These are phyloP conservation scores for Didymella pomorum DNA, from an alignment of 2,329 filamentous ascomycete genomes.

Conservation along the genomic window DNA sequence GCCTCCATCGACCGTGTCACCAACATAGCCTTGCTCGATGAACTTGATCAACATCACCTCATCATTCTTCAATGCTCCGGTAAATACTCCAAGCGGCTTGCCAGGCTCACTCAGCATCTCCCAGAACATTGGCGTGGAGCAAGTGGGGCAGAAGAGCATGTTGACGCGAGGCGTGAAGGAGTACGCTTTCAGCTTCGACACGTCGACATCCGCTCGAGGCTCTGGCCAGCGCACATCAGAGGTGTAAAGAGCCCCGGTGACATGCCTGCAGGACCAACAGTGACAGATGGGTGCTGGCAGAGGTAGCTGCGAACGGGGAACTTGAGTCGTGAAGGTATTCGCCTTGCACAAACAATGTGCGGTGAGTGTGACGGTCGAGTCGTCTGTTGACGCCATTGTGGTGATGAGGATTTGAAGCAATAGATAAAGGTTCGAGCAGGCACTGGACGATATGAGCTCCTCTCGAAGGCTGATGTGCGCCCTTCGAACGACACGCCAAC, in stretches of 20 bases:
- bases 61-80: constrained; percentile 51
- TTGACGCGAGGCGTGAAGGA: constrained; percentile 47
- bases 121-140: constrained; percentile 57
- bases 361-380: constrained; percentile 37
- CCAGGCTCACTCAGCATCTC: constrained; percentile 29
- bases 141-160: constrained; percentile 56
- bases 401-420: neutral
- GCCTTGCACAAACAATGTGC: constrained; percentile 58
- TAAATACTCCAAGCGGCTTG: constrained; percentile 46
- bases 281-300: constrained; percentile 57
- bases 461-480: neutral
- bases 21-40: constrained; percentile 55
- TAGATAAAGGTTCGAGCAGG: neutral
- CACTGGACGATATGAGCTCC: neutral
- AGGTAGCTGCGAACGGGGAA: constrained; percentile 52
- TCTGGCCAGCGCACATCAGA: constrained; percentile 52
- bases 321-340: constrained; percentile 51
- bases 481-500: neutral
- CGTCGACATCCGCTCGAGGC: constrained; percentile 38
- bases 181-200: constrained; percentile 48
- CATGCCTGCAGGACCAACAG: constrained; percentile 60
- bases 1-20: constrained; percentile 63
- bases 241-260: constrained; percentile 55
- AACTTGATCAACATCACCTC: constrained; percentile 40
- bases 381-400: constrained; percentile 25